These are phyloP conservation scores for Thermochaetoides thermophila DNA, from an alignment of 495 filamentous ascomycete genomes.

Conservation along the genomic window DNA sequence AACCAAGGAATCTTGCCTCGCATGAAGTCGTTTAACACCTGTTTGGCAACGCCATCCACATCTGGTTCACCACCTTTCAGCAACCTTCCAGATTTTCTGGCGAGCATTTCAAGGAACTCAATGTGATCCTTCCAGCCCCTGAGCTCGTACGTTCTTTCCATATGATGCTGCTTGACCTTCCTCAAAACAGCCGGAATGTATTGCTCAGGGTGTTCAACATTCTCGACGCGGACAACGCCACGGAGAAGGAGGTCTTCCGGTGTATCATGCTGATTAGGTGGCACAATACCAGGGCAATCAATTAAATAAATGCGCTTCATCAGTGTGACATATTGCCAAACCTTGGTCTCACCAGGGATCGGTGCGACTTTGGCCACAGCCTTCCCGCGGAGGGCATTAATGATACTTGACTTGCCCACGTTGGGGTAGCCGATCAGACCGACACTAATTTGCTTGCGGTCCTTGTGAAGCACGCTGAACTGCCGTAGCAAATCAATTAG, in stretches of 20 bases:
- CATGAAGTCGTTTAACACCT: slow-evolving; percentile 88
- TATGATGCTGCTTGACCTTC: slow-evolving; percentile 68
- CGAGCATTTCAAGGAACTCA: slow-evolving; percentile 75
- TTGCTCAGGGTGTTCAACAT: slow-evolving; percentile 87
- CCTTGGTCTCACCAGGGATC: slow-evolving; percentile 89
- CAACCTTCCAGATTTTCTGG: slow-evolving; percentile 72
- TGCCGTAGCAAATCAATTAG: slow-evolving; percentile 67
- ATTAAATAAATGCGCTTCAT: slow-evolving; percentile 97
- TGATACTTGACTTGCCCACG: slow-evolving; percentile 81
- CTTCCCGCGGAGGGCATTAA: slow-evolving; percentile 85
- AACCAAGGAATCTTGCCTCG: slow-evolving; percentile 94
- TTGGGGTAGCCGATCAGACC: slow-evolving; percentile 65
- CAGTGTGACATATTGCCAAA: slow-evolving; percentile 82
- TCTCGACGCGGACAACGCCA: slow-evolving; percentile 86
- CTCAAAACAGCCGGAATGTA: slow-evolving; percentile 76
- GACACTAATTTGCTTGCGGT: slow-evolving; percentile 83
- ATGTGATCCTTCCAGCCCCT: slow-evolving; percentile 57
- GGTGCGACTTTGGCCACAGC: slow-evolving; percentile 90
- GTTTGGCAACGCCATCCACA: slow-evolving; percentile 84
- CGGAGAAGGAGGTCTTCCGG: slow-evolving; percentile 81
- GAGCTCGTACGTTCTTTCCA: slow-evolving; percentile 86
- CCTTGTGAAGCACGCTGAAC: slow-evolving; percentile 79
- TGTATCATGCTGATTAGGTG: slow-evolving; percentile 68
- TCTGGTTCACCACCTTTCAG: slow-evolving; percentile 86
- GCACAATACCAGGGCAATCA: slow-evolving; percentile 92